Conservation (phyloP, 163 green algal genomes). For the Scenedesmus sp. region DNA sequence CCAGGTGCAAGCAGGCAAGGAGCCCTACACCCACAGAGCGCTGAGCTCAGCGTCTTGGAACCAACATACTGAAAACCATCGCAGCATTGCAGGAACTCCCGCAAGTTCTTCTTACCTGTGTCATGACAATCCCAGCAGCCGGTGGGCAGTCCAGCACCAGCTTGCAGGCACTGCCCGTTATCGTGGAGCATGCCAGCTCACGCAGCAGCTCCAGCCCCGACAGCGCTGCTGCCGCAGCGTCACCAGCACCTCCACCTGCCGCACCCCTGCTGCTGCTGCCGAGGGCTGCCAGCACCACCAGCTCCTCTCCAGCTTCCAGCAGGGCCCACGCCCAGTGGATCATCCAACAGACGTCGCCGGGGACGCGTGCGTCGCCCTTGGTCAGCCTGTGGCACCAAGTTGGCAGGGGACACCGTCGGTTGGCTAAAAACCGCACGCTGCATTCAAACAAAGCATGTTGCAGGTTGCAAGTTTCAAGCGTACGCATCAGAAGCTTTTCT, state of each 20-base stretch:
- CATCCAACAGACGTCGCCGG: neutral
- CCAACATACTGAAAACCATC: no score
- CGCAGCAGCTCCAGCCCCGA: neutral
- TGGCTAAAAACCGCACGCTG: neutral
- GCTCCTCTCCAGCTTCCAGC: conserved; percentile 16
- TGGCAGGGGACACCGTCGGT: neutral
- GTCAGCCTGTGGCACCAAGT: neutral
- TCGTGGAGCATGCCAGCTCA: neutral
- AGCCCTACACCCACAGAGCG: no score
- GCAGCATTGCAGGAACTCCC: no score
- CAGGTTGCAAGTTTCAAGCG: no score
- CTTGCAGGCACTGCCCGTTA: neutral
- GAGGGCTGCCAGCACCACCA: neutral
- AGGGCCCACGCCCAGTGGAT: neutral
- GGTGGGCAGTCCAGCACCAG: neutral
- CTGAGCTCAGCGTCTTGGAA: no score
- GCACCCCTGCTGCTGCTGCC: conserved; percentile 18
- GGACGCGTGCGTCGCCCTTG: neutral
- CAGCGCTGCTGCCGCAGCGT: neutral
- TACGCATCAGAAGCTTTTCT: no score
- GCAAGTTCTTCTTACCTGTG: no score
- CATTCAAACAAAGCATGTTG: neutral
- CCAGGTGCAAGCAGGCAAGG: no score
- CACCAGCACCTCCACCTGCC: neutral
- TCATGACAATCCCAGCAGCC: neutral